phyloP scores from a whole-genome alignment of 768 basidiomycete genomes.

The Mycena alexandri region DNA sequence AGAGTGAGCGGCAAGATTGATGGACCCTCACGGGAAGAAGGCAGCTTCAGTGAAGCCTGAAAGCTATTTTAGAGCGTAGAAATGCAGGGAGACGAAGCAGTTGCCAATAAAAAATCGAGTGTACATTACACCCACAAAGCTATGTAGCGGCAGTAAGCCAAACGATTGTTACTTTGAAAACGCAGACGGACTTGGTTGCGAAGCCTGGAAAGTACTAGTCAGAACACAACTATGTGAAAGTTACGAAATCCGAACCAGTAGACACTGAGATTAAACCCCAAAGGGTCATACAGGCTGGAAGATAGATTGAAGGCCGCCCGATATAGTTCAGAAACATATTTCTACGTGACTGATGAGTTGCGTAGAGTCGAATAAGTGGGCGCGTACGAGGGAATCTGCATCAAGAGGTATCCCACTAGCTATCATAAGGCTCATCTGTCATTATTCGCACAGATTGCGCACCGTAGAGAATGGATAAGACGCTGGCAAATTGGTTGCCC shows the following conservation, averaged over 20 bases:
- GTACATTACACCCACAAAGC: slow-evolving; percentile 73
- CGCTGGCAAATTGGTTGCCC: slow-evolving; percentile 71
- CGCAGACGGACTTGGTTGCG: slow-evolving; percentile 50
- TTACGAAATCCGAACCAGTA: slow-evolving; percentile 13
- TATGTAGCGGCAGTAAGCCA: slow-evolving; percentile 38
- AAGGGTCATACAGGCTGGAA: slow-evolving; percentile 71
- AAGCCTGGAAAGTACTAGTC: slow-evolving; percentile 47
- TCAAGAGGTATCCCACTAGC: slow-evolving; percentile 46
- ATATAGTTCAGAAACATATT: slow-evolving; percentile 78
- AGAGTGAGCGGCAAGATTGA: neutral
- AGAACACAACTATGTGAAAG: neutral
- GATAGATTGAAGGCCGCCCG: slow-evolving; percentile 73
- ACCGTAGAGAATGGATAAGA: slow-evolving; percentile 73
- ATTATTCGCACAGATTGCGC: slow-evolving; percentile 60
- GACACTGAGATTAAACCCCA: slow-evolving; percentile 53
- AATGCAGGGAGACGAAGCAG: slow-evolving; percentile 59
- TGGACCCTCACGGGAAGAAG: slow-evolving; percentile 67
- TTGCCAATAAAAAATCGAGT: slow-evolving; percentile 81
- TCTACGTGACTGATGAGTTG: slow-evolving; percentile 47
- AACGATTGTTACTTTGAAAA: neutral
- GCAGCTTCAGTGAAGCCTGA: slow-evolving; percentile 55
- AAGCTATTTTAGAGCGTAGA: neutral
- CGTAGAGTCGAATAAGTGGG: neutral
- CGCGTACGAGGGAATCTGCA: slow-evolving; percentile 80
- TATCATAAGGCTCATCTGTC: too few species aligned